Evolutionary conservation across 345 rosid genomes (phyloP), one percentile per base, ranked within the genome.

Genomic region (Eucalyptus polyanthemos): DNA sequence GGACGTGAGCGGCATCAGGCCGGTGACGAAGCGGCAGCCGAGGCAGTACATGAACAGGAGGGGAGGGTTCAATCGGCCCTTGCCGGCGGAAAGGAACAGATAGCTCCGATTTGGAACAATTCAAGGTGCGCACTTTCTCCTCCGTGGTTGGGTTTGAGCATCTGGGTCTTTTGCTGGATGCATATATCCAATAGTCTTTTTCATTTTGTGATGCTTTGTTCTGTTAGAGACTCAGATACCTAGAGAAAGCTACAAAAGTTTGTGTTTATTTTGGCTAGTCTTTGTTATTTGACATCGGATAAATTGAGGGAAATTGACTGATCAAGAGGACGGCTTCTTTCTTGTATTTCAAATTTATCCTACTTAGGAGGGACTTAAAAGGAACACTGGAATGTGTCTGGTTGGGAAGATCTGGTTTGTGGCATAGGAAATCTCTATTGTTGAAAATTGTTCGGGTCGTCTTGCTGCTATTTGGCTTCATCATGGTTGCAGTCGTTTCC

Each of bases 11-110:
- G 99, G 99, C 24, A 93, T 98, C 80, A 93, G 96, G 88, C 93
- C 95, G 6, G 97, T 94, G 54, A 94, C 97, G 42, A 97, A 98
- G 92, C 92, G 99, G 69, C 99, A 95, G 95, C 99, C 99, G 0
- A 89, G 97, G 87, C 97, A 98, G 95, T 98, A 98, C 86, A 97
- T 97, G 99, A 97, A 98, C 89, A 93, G 99, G 40, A 93, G 98
- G 83, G 99, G 99, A 53, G 99, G 99, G 11, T 98, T 98, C 85
- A 98, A 97, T 91, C 94, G 98, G 50, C 99, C 99, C 4, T 91
- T 98, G 91, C 99, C 99, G 0, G 92, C 93, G 1, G 99, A 98
- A 93, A 94, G 93, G 47, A 98, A 96, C 88, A 97, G 97, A 25
- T 95, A 76, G 85, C 85, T 76, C 47, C 47, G 44, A 27, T 11